These are phyloP conservation scores for Arctium minus DNA, from an alignment of 129 eudicot genomes.

Conservation along the genomic window DNA sequence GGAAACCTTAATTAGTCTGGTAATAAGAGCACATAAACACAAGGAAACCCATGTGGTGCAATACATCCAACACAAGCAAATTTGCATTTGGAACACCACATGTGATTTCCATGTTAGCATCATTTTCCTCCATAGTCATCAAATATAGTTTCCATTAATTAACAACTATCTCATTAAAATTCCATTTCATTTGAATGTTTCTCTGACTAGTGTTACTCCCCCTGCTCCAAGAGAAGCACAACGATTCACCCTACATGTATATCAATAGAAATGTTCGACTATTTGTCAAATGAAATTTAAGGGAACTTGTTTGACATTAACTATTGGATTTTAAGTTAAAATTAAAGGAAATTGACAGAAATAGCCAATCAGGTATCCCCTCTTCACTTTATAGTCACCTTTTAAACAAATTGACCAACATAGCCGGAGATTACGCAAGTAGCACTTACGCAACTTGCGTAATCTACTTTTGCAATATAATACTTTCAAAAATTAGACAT, in stretches of 20 bases:
- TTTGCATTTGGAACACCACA: conserved; percentile 8
- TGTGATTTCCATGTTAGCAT: conserved; percentile 3
- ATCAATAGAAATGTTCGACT: background rate
- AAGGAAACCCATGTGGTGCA: conserved; percentile 12
- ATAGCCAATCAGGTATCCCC: background rate
- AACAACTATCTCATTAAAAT: background rate
- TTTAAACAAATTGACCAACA: no score
- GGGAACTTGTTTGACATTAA: background rate
- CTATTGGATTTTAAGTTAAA: background rate
- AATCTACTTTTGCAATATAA: no score
- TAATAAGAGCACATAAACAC: conserved; percentile 1
- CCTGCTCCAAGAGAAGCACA: background rate
- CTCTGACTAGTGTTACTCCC: background rate
- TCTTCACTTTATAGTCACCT: no score
- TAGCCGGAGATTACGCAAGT: no score
- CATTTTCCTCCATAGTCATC: background rate
- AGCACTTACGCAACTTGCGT: no score
- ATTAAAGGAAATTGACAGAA: background rate
- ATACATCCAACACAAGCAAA: conserved; percentile 2
- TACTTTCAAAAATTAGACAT: no score
- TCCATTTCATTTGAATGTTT: background rate
- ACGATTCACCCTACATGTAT: background rate
- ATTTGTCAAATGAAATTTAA: background rate
- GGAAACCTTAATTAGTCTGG: background rate
- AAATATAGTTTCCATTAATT: background rate